These are phyloP conservation scores for Chlorella ohadii DNA, from an alignment of 139 green algal genomes.

Conservation along the genomic window DNA sequence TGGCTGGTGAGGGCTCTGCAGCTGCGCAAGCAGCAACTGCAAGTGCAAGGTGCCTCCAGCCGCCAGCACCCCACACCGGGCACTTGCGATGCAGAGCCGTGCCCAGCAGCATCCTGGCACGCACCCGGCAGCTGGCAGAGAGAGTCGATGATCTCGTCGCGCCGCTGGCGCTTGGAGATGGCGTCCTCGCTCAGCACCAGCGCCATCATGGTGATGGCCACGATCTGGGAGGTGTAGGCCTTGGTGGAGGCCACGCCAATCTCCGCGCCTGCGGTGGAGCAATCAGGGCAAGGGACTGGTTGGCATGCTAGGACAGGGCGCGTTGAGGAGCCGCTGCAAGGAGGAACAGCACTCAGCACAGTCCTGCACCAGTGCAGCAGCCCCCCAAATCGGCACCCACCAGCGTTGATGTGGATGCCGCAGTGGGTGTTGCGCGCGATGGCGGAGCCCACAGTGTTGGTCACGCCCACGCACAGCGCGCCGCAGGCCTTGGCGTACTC, in stretches of 20 bases:
- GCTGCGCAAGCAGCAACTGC: too few relatives aligned
- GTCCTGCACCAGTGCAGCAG: not conserved
- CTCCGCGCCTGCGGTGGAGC: conserved; percentile 56
- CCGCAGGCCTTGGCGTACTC: conserved; percentile 66
- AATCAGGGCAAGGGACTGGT: not conserved
- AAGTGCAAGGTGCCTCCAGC: too few relatives aligned
- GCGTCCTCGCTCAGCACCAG: conserved; percentile 74
- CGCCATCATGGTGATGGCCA: conserved; percentile 76
- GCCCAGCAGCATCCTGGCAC: not conserved
- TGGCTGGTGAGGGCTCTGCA: too few relatives aligned
- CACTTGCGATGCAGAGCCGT: too few relatives aligned
- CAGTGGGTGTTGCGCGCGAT: conserved; percentile 78
- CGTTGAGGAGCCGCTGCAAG: too few relatives aligned
- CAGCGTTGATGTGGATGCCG: conserved; percentile 84
- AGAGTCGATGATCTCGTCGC: conserved; percentile 70
- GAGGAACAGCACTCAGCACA: not conserved
- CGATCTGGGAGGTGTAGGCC: conserved; percentile 69
- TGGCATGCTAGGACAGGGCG: not conserved
- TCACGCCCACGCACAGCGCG: conserved; percentile 82
- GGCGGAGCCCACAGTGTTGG: conserved; percentile 84
- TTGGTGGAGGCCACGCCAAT: conserved; percentile 86
- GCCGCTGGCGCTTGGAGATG: conserved; percentile 51
- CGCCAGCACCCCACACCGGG: too few relatives aligned
- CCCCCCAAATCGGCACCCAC: not conserved
- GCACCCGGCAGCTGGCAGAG: conserved; percentile 66